Base-by-base conservation (phyloP, 805 yeast species). In the Ogataea parapolymorpha region DNA sequence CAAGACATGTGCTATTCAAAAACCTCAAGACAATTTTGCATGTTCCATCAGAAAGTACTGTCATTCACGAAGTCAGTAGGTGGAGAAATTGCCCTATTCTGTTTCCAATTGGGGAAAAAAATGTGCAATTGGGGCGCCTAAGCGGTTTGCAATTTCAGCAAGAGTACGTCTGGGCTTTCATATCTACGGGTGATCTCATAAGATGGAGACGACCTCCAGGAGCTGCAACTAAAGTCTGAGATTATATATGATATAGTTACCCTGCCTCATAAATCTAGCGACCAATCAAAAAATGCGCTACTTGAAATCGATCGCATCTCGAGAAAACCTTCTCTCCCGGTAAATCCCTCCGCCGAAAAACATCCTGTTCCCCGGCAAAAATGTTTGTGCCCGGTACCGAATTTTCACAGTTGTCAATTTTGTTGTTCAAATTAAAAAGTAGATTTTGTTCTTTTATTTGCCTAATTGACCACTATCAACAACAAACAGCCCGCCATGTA, bases 121-220 rank as follows among this genome's bases (percentile, higher is more conserved):
- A 65, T 32, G 39, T 65, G 8, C 44, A 41, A 11, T 44, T 67
- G 10, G 71, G 71, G 3, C 42, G 70, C 16, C 37, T 67, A 29
- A 46, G 61, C 30, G 62, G 65, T 1, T 38, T 66, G 8, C 53
- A 50, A 34, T 63, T 63, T 35, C 59, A 61, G 20, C 45, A 56
- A 13, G 50, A 50, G 12, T 63, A 50, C 23, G 55, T 67, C 8
- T 67, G 72, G 72, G 64, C 64, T 1, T 62, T 63, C 43, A 52
- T 59, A 5, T 47, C 61, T 7, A 61, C 66, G 1, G 72, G 72
- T 4, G 72, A 67, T 44, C 42, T 63, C 10, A 44, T 66, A 2
- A 54, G 69, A 42, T 67, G 77, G 81, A 43, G 24, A 27, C 45
- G 67, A 39, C 63, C 62, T n/a, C 6, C n/a, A 12, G n/a, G 5